A percentile compares a stretch with the other conserved stretches of the same genome.
These are phyloP conservation scores for Metrosideros polymorpha DNA, from an alignment of 441 rosid species.

Conservation along the genomic window DNA sequence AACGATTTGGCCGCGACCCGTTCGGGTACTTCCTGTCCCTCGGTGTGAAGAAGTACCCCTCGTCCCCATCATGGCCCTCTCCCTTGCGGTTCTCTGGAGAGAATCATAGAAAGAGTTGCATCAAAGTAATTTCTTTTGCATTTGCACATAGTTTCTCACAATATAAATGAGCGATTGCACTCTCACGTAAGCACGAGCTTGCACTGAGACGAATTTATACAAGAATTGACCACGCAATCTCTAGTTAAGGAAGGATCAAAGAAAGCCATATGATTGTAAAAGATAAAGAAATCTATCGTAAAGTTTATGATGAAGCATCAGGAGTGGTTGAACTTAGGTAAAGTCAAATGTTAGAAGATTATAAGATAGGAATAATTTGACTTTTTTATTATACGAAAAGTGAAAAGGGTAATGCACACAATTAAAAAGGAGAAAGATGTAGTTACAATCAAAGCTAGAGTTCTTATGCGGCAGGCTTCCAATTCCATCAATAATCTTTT, in stretches of 20 bases:
- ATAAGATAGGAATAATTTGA: too few relatives aligned
- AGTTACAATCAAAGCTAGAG: not conserved
- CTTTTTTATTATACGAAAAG: not conserved
- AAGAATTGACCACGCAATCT: not conserved
- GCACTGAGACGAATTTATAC: not conserved
- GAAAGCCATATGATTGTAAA: not conserved
- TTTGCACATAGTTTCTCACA: not conserved
- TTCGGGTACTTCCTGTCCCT: slow-evolving; percentile 27
- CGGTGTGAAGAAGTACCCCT: slow-evolving; percentile 32
- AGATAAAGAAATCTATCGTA: not conserved
- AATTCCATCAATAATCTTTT: too few relatives aligned
- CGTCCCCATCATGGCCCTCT: not conserved
- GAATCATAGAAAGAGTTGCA: not conserved
- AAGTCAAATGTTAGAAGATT: not conserved
- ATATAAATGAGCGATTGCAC: not conserved
- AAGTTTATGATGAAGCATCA: not conserved
- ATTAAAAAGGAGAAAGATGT: not conserved
- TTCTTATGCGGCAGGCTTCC: not conserved
- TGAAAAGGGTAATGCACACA: not conserved
- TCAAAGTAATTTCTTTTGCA: not conserved
- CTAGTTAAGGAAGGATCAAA: not conserved
- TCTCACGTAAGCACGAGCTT: not conserved
- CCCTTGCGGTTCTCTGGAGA: not conserved
- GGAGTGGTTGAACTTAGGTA: not conserved
- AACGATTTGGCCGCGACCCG: slow-evolving; percentile 23